Base-by-base conservation (phyloP, 1,284 basidiomycete genomes). In the Peniophora sp. region DNA sequence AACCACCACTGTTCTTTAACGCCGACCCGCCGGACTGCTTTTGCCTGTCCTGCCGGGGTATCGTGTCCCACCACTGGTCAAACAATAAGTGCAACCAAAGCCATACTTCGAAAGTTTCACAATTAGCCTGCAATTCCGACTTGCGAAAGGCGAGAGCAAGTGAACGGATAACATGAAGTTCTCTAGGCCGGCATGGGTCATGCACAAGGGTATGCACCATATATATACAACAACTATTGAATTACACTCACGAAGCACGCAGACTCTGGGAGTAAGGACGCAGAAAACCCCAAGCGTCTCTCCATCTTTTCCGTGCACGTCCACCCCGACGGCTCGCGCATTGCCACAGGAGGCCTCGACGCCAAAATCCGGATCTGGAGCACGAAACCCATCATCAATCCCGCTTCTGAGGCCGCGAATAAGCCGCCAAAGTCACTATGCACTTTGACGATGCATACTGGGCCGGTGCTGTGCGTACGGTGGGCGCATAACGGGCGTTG, bases 361-460 rank as follows among this genome's bases (percentile, higher is more conserved):
- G 86, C 91, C 47, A 97, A 97, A 74, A 85, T 99, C 57, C 88
- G 94, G 55, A 93, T 99, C 67, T 99, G 97, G 97, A 89, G 89
- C 56, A 98, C 96, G 0, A 85, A 89, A 53, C 92, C 95, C 1
- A 96, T 99, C 58, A 73, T 98, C 32, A 84, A 86, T 54, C 68
- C 76, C 20, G 75, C 80, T 16, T 80, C 83, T 0, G 91, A 94
- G 56, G 68, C 72, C n/a, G 83, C 85, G 14, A 83, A 85, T 36
- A 79, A 78, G 47, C 87, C 90, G 25, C 91, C 91, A 38, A 93
- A 93, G 64, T 82, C 90, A 17, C 73, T 99, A 20, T 94, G 89
- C 60, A 97, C 95, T 1, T 78, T 99, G 50, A 83, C 89, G 0
- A 90, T 94, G 77, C 97, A 99, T 64, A 92, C 91, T 0, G 96